phyloP scores from a whole-genome alignment of 345 rosid species.

The Salix arbutifolia region DNA sequence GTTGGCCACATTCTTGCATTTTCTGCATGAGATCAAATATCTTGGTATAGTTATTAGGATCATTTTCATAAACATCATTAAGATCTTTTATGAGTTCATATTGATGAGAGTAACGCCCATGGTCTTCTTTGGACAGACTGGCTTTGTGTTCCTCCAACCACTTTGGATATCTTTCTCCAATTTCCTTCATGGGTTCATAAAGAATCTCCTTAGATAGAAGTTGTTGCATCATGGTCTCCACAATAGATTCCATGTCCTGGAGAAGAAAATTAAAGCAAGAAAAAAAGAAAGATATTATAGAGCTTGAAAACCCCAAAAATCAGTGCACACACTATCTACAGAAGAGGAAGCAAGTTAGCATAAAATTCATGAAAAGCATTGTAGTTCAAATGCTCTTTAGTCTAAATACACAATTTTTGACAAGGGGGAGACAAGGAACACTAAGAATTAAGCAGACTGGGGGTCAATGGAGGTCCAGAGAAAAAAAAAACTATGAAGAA shows the following conservation, averaged over 20 bases:
- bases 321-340: background rate
- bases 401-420: background rate
- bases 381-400: background rate
- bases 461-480: background rate
- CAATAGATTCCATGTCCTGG: slow-evolving; percentile 89
- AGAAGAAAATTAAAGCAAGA: slow-evolving; percentile 4
- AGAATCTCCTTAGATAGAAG: slow-evolving; percentile 91
- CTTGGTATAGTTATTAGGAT: slow-evolving; percentile 65
- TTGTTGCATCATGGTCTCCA: slow-evolving; percentile 99
- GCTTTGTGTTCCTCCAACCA: slow-evolving; percentile 85
- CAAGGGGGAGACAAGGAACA: background rate
- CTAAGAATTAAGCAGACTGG: background rate
- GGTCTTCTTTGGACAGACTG: slow-evolving; percentile 60
- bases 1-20: slow-evolving; percentile 99
- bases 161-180: slow-evolving; percentile 77
- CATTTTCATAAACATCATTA: slow-evolving; percentile 76
- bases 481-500: background rate
- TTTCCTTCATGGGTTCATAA: slow-evolving; percentile 97
- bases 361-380: background rate
- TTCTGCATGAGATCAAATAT: slow-evolving; percentile 94
- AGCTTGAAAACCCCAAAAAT: background rate
- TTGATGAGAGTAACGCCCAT: slow-evolving; percentile 60
- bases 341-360: background rate
- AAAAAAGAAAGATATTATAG: background rate
- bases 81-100: slow-evolving; percentile 72